A percentile compares a stretch with the other conserved stretches of the same genome.
These are phyloP conservation scores for Neonectria faginata DNA, from an alignment of 2,329 filamentous ascomycete genomes.

Conservation along the genomic window DNA sequence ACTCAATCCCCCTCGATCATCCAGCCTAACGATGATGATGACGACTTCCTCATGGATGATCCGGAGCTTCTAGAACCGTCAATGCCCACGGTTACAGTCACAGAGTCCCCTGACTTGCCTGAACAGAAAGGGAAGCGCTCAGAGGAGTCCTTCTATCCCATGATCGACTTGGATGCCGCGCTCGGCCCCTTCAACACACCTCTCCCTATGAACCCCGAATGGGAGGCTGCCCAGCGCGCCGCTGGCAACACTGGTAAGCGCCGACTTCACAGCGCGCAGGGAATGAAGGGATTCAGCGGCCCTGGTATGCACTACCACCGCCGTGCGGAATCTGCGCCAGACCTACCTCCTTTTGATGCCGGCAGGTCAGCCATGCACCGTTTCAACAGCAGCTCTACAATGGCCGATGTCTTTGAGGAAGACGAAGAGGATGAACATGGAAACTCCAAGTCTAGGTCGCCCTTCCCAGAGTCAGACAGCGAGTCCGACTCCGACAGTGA, in stretches of 20 bases:
- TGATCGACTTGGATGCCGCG: conserved; percentile 95
- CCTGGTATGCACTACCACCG: conserved; percentile 81
- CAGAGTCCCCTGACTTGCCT: conserved; percentile 52
- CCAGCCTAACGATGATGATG: conserved; percentile 45
- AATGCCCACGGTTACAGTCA: conserved; percentile 56
- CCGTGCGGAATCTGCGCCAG: conserved; percentile 83
- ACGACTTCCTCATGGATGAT: conserved; percentile 47
- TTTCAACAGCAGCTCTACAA: conserved; percentile 75
- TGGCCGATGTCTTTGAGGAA: conserved; percentile 90
- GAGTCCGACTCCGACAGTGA: conserved; percentile 61
- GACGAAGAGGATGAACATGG: conserved; percentile 75
- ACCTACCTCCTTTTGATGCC: conserved; percentile 79
- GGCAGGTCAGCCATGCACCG: conserved; percentile 68
- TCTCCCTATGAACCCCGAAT: conserved; percentile 70
- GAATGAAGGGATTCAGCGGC: conserved; percentile 75
- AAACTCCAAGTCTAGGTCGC: conserved; percentile 55
- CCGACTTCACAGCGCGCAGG: conserved; percentile 81
- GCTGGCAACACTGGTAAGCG: conserved; percentile 68
- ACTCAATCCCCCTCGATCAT: conserved; percentile 58
- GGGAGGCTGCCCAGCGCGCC: conserved; percentile 73
- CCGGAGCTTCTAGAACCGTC: conserved; percentile 43
- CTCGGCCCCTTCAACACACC: conserved; percentile 92
- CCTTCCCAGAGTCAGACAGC: conserved; percentile 56
- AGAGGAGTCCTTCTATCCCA: conserved; percentile 76
- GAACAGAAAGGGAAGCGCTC: conserved; percentile 49